Evolutionary conservation across 106 monocot species (phyloP).

Genomic region (Phalaenopsis aphrodite): DNA sequence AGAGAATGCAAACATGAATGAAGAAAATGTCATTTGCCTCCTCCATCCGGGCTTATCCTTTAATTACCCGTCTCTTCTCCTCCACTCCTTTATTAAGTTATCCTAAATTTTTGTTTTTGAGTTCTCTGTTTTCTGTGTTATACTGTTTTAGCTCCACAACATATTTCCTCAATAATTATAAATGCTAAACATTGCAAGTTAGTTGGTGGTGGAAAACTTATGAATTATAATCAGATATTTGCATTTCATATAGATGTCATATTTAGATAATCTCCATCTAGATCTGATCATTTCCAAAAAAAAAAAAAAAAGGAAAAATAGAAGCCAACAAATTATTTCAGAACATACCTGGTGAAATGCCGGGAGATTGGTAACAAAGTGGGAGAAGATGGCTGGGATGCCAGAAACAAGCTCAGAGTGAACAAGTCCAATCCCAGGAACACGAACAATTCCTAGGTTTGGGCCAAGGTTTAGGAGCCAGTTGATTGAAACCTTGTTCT

Average conservation of each 20-base stretch:
- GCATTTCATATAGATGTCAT: not conserved
- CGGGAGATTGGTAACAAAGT: conserved; percentile 93
- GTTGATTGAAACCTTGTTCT: conserved; percentile 92
- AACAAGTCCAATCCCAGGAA: conserved; percentile 86
- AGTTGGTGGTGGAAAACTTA: too few species aligned
- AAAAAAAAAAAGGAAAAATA: not conserved
- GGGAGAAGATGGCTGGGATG: conserved; percentile 95
- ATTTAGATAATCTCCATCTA: not conserved
- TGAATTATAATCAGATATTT: not conserved
- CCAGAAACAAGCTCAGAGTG: conserved; percentile 88
- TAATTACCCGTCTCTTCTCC: too few species aligned
- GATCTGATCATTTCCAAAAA: not conserved
- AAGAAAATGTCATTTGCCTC: too few species aligned
- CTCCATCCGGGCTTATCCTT: too few species aligned
- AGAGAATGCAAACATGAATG: too few species aligned
- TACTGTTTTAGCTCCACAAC: too few species aligned
- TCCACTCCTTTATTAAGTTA: too few species aligned
- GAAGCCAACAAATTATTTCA: not conserved
- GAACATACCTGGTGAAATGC: conserved; percentile 83
- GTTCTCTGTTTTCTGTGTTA: too few species aligned
- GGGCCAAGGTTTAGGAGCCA: conserved; percentile 95
- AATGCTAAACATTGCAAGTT: too few species aligned
- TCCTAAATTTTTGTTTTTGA: too few species aligned
- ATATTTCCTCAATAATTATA: too few species aligned
- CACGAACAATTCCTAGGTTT: conserved; percentile 78